phyloP scores from a whole-genome alignment of 305 asterid genomes.

The Rubia tinctorum region DNA sequence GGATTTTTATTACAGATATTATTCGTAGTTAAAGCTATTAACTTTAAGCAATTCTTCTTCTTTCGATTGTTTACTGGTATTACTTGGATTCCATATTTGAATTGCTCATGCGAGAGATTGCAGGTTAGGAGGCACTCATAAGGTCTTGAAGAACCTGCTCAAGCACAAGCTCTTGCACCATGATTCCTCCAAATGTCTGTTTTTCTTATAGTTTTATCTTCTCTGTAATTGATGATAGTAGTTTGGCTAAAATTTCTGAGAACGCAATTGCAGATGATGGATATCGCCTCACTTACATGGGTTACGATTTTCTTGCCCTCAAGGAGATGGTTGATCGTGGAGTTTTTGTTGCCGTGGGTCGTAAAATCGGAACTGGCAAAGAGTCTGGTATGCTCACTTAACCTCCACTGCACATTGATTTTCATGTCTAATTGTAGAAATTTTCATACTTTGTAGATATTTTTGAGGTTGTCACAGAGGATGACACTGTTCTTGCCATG shows the following conservation, averaged over 20 bases:
- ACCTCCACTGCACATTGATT: neutral
- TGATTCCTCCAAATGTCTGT: conserved; percentile 77
- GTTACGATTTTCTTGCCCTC: conserved; percentile 95
- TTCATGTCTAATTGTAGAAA: neutral
- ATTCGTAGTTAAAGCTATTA: too few species aligned
- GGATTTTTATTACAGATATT: too few species aligned
- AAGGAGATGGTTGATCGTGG: conserved; percentile 92
- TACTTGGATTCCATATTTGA: neutral
- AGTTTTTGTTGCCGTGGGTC: conserved; percentile 81
- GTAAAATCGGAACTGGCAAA: conserved; percentile 93
- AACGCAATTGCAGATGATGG: conserved; percentile 59
- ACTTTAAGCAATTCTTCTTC: conserved; percentile 28
- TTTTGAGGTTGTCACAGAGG: conserved; percentile 93
- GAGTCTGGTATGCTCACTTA: conserved; percentile 57
- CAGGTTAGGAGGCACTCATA: conserved; percentile 96
- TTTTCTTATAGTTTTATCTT: too few species aligned
- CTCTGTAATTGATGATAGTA: too few species aligned
- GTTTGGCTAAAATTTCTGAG: too few species aligned
- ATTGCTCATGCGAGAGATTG: neutral
- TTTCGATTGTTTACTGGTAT: neutral
- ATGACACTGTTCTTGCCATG: conserved; percentile 87
- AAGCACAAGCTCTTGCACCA: conserved; percentile 93
- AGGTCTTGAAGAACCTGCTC: conserved; percentile 91
- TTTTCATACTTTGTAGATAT: conserved; percentile 42
- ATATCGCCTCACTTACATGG: conserved; percentile 88